Evolutionary conservation across 192 early-diverging fungal genomes (phyloP).

Genomic region (Backusella tuberculispora): DNA sequence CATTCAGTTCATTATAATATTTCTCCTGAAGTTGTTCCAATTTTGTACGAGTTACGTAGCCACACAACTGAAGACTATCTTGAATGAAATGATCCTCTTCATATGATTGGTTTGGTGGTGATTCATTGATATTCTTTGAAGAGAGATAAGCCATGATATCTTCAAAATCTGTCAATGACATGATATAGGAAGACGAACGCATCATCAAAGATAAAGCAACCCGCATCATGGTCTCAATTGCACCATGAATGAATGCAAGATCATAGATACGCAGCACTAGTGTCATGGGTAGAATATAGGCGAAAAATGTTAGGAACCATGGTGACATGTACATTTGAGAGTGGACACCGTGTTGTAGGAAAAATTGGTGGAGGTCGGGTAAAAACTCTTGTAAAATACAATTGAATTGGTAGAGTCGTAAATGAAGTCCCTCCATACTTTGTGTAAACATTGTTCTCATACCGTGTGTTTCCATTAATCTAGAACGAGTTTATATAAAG

Average conservation of each 20-base stretch:
- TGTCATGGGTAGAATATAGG: slow-evolving; percentile 92
- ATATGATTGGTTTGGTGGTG: slow-evolving; percentile 76
- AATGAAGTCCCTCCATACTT: slow-evolving; percentile 90
- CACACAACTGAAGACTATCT: slow-evolving; percentile 44
- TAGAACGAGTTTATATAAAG: slow-evolving; percentile 13
- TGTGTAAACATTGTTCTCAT: slow-evolving; percentile 92
- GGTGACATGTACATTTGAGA: slow-evolving; percentile 92
- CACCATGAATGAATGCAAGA: slow-evolving; percentile 87
- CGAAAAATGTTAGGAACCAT: slow-evolving; percentile 98
- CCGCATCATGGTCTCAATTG: slow-evolving; percentile 82
- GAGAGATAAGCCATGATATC: slow-evolving; percentile 83
- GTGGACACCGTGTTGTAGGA: slow-evolving; percentile 71
- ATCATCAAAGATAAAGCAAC: slow-evolving; percentile 86
- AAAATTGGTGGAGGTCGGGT: slow-evolving; percentile 74
- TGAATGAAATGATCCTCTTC: slow-evolving; percentile 66
- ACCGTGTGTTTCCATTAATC: slow-evolving; percentile 88
- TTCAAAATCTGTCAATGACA: slow-evolving; percentile 78
- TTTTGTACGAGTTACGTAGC: slow-evolving; percentile 1
- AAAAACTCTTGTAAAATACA: slow-evolving; percentile 72
- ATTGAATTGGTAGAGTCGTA: slow-evolving; percentile 87
- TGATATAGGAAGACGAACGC: slow-evolving; percentile 70
- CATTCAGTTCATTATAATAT: background rate
- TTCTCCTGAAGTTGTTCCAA: background rate
- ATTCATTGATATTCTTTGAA: slow-evolving; percentile 42
- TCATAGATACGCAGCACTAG: slow-evolving; percentile 92